phyloP scores from a whole-genome alignment of 345 rosid genomes.

The Gossypium arboreum region DNA sequence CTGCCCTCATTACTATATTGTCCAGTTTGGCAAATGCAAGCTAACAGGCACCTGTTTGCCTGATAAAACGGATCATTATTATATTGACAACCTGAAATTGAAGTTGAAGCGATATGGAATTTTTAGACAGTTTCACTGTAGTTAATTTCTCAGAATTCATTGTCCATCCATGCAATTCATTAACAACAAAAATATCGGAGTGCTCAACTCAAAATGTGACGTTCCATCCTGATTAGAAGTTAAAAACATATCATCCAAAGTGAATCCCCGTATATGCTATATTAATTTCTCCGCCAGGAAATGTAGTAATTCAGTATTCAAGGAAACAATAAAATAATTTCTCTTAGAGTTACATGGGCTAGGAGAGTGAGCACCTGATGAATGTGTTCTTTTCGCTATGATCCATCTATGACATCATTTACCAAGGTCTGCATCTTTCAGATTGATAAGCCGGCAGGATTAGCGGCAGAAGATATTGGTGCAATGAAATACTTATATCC shows the following conservation, averaged over 20 bases:
- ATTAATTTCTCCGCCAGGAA: background rate
- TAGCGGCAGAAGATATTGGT: background rate
- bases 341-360: slow-evolving; percentile 16
- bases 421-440: background rate
- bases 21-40: background rate
- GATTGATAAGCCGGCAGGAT: background rate
- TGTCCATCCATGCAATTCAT: background rate
- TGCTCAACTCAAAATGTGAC: too few relatives aligned
- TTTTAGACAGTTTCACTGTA: background rate
- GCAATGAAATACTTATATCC: background rate
- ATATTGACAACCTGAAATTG: background rate
- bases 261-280: background rate
- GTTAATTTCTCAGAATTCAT: background rate
- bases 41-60: background rate
- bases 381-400: slow-evolving; percentile 6
- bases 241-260: background rate
- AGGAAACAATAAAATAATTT: background rate
- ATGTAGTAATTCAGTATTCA: slow-evolving; percentile 5
- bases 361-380: slow-evolving; percentile 19
- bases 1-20: background rate
- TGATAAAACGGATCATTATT: background rate
- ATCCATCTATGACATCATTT: background rate
- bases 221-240: background rate
- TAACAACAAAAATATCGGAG: background rate
- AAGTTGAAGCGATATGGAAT: background rate